Conservation (phyloP, 495 filamentous ascomycete genomes). For the Hyaloscypha variabilis region DNA sequence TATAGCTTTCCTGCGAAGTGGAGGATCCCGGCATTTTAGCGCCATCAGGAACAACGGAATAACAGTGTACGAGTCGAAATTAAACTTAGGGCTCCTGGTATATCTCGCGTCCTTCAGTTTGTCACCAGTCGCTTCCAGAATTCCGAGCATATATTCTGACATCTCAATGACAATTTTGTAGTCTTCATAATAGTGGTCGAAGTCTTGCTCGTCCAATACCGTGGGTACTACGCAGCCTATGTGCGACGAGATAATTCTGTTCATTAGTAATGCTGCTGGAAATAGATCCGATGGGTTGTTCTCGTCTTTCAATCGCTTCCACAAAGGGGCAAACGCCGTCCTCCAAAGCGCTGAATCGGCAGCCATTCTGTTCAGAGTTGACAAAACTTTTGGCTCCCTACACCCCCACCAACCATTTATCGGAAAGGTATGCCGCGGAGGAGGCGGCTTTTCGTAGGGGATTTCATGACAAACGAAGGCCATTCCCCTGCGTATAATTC, state of each 20-base stretch:
- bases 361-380: not conserved
- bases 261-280: not conserved
- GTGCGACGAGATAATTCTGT: not conserved
- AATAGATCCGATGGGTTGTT: not conserved
- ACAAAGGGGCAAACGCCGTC: not conserved
- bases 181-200: no score
- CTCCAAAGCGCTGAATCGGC: not conserved
- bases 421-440: not conserved
- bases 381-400: not conserved
- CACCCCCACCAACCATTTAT: not conserved
- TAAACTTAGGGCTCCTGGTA: not conserved
- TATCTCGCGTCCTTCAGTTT: no score
- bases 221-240: not conserved
- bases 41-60: conserved; percentile 39
- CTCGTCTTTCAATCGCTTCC: not conserved
- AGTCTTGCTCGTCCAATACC: not conserved
- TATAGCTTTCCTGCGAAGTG: conserved; percentile 42
- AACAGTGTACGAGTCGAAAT: conserved; percentile 39
- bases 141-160: no score
- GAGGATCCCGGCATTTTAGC: conserved; percentile 43
- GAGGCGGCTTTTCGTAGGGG: not conserved
- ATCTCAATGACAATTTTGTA: no score
- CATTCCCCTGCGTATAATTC: conserved; percentile 2
- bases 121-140: no score
- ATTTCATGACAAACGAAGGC: not conserved